Percentiles rank a stretch among this genome's conserved stretches.
These are phyloP conservation scores for Solanum chiquidenum DNA, from an alignment of 257 asterid genomes.

Conservation along the genomic window DNA sequence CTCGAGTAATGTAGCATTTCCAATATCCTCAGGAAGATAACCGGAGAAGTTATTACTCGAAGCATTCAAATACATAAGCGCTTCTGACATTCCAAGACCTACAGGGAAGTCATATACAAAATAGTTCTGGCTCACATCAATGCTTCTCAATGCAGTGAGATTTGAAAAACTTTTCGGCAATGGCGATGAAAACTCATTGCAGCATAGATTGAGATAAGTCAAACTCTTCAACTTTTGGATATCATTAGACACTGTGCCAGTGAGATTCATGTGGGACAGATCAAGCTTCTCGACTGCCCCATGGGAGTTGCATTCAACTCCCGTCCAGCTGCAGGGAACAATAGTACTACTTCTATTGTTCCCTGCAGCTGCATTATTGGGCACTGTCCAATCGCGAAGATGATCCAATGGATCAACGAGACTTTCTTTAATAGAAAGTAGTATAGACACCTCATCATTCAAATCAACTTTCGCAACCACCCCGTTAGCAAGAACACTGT, in stretches of 20 bases:
- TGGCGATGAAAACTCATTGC: conserved; percentile 47
- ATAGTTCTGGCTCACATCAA: conserved; percentile 65
- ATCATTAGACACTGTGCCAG: conserved; percentile 38
- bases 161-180: conserved; percentile 40
- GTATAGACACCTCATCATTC: conserved; percentile 24
- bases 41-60: conserved; percentile 75
- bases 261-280: conserved; percentile 59
- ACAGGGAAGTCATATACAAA: conserved; percentile 36
- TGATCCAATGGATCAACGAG: conserved; percentile 47
- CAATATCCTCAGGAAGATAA: conserved; percentile 48
- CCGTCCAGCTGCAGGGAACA: conserved; percentile 54
- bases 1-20: conserved; percentile 39
- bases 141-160: conserved; percentile 31
- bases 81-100: conserved; percentile 38
- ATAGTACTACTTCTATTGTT: not conserved
- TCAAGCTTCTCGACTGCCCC: conserved; percentile 44
- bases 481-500: conserved; percentile 7
- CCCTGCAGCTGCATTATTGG: conserved; percentile 1
- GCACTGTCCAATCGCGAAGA: conserved; percentile 45
- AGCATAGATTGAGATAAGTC: conserved; percentile 27
- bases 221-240: conserved; percentile 30
- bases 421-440: conserved; percentile 36
- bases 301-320: conserved; percentile 49
- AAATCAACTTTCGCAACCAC: conserved; percentile 1
- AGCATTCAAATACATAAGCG: conserved; percentile 35